Evolutionary conservation across 768 basidiomycete species (phyloP), one percentile per base, ranked within the genome.

Genomic region (Scleroderma citrinum): DNA sequence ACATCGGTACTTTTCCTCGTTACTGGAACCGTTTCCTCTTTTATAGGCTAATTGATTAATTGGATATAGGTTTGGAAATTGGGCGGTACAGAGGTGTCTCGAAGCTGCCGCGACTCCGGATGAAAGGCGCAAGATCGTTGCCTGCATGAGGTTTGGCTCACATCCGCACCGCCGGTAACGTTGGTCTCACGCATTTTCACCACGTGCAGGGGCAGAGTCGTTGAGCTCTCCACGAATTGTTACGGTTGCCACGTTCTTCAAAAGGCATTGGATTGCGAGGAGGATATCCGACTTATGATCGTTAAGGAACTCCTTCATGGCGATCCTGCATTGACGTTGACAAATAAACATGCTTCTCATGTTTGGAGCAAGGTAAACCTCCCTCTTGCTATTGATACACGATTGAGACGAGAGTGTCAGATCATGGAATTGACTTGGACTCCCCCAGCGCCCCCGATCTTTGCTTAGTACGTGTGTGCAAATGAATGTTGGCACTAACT

Each of bases 351-450:
- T 62, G 88, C 89, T 1, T 89, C 87, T 42, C 90, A 92, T 62
- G 90, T 92, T 29, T 92, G 90, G 89, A 90, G 87, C 69, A 92
- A 92, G 76, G 87, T 87, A 54, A 19, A 32, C 48, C 48, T 13
- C 56, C 21, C 17, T 38, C 36, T n/a, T n/a, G n/a, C 17, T 14
- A 30, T 36, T 32, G 32, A 21, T 36, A 30, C 17, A 40, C 32
- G 44, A 41, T 30, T 58, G 52, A 57, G 52, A 11, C n/a, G 37
- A 34, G 3, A 24, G 45, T 13, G 14, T 7, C 46, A 90, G 85
- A 89, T 92, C 58, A 92, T 92, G 90, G 90, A 92, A 63, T 68
- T 92, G 30, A 84, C 82, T 5, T 92, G 90, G 90, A 86, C 86
- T 2, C 75, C 85, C 19, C 89, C 88, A 34, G 87, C 87, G 0